Evolutionary conservation across 2,329 filamentous ascomycete species (phyloP).

Genomic region (Clonostachys solani): DNA sequence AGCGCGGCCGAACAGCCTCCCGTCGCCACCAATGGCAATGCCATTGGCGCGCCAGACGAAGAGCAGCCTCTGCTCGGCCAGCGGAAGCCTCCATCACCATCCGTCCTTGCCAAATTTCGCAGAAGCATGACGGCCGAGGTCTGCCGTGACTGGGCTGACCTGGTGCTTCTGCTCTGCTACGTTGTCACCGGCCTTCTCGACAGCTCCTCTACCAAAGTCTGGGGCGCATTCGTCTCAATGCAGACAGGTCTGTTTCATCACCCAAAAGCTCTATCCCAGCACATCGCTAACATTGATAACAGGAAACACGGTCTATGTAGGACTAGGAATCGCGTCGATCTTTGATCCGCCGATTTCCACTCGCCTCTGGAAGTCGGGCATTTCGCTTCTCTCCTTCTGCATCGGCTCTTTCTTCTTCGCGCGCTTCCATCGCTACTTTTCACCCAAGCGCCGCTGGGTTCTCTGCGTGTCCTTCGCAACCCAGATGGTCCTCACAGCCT

Average conservation of each 20-base stretch:
- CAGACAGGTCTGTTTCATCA: slow-evolving; percentile 59
- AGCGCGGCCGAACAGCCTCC: neutral
- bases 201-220: slow-evolving; percentile 70
- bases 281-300: neutral
- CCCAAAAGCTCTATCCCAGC: neutral
- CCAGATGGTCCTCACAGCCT: slow-evolving; percentile 44
- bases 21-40: neutral
- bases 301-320: slow-evolving; percentile 77
- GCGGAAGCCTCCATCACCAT: slow-evolving; percentile 9
- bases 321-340: slow-evolving; percentile 64
- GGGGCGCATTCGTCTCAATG: slow-evolving; percentile 81
- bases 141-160: slow-evolving; percentile 58
- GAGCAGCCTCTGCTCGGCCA: slow-evolving; percentile 25
- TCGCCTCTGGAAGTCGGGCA: slow-evolving; percentile 54
- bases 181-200: slow-evolving; percentile 75
- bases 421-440: slow-evolving; percentile 60
- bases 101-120: slow-evolving; percentile 17
- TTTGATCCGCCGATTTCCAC: slow-evolving; percentile 15
- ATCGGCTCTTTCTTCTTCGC: slow-evolving; percentile 69
- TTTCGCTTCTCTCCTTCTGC: slow-evolving; percentile 67
- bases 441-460: slow-evolving; percentile 60
- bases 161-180: slow-evolving; percentile 68
- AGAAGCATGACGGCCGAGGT: slow-evolving; percentile 40
- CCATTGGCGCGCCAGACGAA: slow-evolving; percentile 11
- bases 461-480: slow-evolving; percentile 53